A percentile compares a stretch with the other conserved stretches of the same genome.
Conservation (phyloP, 768 basidiomycete genomes). For the Psilocybe tampanensis region DNA sequence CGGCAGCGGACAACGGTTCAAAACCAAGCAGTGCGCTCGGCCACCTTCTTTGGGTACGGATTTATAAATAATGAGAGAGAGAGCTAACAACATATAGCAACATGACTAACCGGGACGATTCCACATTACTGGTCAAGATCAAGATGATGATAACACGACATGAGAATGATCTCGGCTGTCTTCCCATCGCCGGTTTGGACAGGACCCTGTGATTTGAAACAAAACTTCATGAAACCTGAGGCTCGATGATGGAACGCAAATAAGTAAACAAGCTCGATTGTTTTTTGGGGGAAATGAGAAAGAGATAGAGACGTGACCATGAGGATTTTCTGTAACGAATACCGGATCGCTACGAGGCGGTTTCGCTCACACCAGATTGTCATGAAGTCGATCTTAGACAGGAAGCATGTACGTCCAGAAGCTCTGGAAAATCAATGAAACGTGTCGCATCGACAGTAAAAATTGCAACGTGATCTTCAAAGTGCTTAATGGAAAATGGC, state of each 20-base stretch:
- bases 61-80: slow-evolving; percentile 3
- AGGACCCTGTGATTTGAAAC: slow-evolving; percentile 8
- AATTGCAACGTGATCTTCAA: no score
- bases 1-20: slow-evolving; percentile 6
- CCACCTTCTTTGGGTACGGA: not conserved
- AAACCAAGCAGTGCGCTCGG: not conserved
- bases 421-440: not conserved
- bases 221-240: slow-evolving; percentile 1
- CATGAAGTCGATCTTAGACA: not conserved
- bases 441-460: not conserved
- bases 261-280: not conserved
- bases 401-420: not conserved
- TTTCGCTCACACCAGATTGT: not conserved
- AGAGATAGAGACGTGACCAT: not conserved
- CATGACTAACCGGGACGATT: slow-evolving; percentile 5
- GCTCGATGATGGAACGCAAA: slow-evolving; percentile 2
- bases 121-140: not conserved
- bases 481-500: no score
- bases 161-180: slow-evolving; percentile 7
- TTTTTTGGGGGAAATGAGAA: not conserved
- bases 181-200: slow-evolving; percentile 2
- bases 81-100: not conserved
- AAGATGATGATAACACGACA: slow-evolving; percentile 4
- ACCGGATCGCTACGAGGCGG: not conserved
- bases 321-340: not conserved